These are phyloP conservation scores for Starmera stellimalicola DNA, from an alignment of 1,139 yeast species.

Conservation along the genomic window DNA sequence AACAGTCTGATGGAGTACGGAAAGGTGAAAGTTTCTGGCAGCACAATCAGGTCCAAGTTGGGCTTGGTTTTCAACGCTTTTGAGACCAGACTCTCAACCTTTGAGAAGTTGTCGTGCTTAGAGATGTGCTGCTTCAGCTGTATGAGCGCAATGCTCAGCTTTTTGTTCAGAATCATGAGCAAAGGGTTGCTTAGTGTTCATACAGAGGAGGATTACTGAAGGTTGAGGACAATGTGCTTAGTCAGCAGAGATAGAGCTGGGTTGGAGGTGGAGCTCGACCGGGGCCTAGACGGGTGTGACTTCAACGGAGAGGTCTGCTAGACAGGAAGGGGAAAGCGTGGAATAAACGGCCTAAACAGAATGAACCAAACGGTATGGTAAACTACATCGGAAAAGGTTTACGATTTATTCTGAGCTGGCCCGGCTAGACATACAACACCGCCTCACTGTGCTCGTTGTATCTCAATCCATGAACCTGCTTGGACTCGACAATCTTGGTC, in stretches of 20 bases:
- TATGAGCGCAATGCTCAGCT: constrained; percentile 1
- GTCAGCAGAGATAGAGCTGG: no score
- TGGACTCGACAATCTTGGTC: neutral
- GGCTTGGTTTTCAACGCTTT: constrained; percentile 31
- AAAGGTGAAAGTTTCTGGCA: constrained; percentile 83
- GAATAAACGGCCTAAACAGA: no score
- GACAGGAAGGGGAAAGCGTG: no score
- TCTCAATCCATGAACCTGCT: constrained; percentile 40
- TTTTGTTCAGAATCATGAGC: neutral
- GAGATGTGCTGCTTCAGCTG: constrained; percentile 3
- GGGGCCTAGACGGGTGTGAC: no score
- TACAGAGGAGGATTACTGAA: no score
- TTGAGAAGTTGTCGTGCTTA: constrained; percentile 30
- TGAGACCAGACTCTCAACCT: constrained; percentile 37
- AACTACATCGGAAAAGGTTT: no score
- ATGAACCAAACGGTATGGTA: no score
- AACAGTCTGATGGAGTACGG: constrained; percentile 88
- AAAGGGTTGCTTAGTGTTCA: neutral
- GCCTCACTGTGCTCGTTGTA: constrained; percentile 26
- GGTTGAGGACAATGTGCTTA: no score
- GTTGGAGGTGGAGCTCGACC: no score
- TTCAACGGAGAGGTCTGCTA: no score
- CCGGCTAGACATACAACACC: constrained; percentile 8
- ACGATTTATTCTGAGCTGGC: no score
- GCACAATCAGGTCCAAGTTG: constrained; percentile 38